These are phyloP conservation scores for Lithospermum erythrorhizon DNA, from an alignment of 257 asterid species.

Conservation along the genomic window DNA sequence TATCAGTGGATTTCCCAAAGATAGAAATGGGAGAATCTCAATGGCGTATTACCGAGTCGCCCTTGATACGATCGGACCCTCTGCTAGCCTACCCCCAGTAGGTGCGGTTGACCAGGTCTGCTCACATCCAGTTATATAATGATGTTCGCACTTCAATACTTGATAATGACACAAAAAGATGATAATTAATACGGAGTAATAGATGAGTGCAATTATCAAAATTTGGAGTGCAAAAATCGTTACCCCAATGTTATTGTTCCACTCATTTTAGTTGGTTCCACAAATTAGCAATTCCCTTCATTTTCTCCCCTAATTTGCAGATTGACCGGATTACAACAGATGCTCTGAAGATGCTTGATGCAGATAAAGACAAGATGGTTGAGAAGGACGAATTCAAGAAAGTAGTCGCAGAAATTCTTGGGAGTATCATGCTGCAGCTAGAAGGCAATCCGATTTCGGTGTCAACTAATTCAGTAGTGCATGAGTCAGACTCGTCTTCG, in stretches of 20 bases:
- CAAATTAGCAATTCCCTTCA: neutral
- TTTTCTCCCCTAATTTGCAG: constrained; percentile 25
- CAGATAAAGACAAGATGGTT: constrained; percentile 47
- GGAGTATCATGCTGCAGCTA: constrained; percentile 70
- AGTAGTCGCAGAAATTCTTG: constrained; percentile 49
- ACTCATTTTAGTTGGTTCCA: neutral
- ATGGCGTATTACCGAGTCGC: constrained; percentile 52
- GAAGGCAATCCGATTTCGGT: constrained; percentile 73
- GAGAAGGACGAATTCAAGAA: constrained; percentile 89
- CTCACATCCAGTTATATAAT: neutral
- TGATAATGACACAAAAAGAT: too few species aligned
- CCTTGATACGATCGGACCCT: constrained; percentile 58
- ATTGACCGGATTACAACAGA: constrained; percentile 47
- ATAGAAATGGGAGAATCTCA: constrained; percentile 48
- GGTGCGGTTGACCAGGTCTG: constrained; percentile 73
- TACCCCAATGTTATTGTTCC: neutral
- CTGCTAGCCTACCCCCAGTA: constrained; percentile 83
- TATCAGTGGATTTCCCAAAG: constrained; percentile 41
- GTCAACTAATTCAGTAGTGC: constrained; percentile 69
- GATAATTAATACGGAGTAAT: too few species aligned
- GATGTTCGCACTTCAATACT: too few species aligned
- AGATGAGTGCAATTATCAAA: too few species aligned
- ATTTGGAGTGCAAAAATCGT: too few species aligned
- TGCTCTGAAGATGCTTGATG: constrained; percentile 52
- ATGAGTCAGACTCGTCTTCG: constrained; percentile 60